Conservation (phyloP, 768 basidiomycete species). For the Coprinellus micaceus region DNA sequence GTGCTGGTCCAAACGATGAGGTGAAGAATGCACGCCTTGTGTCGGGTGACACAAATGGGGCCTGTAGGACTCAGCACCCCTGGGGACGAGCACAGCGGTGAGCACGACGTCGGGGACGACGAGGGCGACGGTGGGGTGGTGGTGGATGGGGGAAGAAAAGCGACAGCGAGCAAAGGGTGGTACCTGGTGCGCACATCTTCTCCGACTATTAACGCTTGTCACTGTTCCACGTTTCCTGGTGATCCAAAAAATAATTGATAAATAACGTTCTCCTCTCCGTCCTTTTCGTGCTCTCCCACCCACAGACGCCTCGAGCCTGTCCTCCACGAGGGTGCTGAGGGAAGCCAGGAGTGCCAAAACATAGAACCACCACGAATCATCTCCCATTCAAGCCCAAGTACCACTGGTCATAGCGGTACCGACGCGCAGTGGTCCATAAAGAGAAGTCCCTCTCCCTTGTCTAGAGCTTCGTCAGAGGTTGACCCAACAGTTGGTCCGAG, state of each 20-base stretch:
- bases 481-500: too few species aligned
- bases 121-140: background rate
- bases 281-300: too few species aligned
- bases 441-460: too few species aligned
- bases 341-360: too few species aligned
- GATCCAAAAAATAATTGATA: slow-evolving; percentile 3
- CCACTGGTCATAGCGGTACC: too few species aligned
- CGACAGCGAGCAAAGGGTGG: background rate
- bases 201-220: background rate
- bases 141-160: background rate
- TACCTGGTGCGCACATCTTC: background rate
- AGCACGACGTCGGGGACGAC: background rate
- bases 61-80: background rate
- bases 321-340: too few species aligned
- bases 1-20: background rate
- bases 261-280: background rate
- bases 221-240: slow-evolving; percentile 4
- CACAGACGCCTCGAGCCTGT: too few species aligned
- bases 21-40: background rate
- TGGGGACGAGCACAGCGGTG: background rate
- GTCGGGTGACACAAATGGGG: background rate
- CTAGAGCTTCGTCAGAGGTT: too few species aligned
- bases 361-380: too few species aligned
- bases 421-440: too few species aligned
- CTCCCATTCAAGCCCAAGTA: too few species aligned